Percentiles rank a stretch among this genome's conserved stretches.
Evolutionary conservation across 2,329 filamentous ascomycete genomes (phyloP).

Genomic region (Dryadomyces quercivorus): DNA sequence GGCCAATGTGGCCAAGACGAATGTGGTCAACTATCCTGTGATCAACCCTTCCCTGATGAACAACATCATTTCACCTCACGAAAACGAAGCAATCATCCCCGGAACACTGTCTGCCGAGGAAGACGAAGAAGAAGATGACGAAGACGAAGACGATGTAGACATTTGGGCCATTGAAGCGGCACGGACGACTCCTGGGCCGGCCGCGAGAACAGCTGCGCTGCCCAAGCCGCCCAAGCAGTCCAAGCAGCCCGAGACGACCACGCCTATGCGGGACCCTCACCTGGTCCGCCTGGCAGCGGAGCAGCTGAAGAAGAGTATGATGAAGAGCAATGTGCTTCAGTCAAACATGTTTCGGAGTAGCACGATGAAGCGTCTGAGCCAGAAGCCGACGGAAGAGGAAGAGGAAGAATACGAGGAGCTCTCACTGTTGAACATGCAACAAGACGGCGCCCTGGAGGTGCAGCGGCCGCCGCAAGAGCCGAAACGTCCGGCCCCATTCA

Average conservation of each 20-base stretch:
- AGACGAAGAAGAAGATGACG: conserved; percentile 3
- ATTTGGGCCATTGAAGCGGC: conserved; percentile 47
- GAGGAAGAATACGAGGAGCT: conserved; percentile 30
- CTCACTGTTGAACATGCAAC: conserved; percentile 26
- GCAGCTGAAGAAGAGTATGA: neutral
- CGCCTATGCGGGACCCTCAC: neutral
- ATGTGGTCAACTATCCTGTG: no score
- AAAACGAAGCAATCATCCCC: no score
- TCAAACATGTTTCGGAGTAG: neutral
- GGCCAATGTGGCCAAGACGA: no score
- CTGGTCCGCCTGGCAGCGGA: neutral
- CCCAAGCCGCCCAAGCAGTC: neutral
- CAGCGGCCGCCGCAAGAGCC: neutral
- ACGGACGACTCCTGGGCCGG: conserved; percentile 27
- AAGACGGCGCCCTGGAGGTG: neutral
- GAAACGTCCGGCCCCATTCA: neutral
- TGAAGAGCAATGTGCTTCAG: neutral
- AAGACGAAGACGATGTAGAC: conserved; percentile 32
- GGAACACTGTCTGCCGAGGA: no score
- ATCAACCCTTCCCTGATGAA: no score
- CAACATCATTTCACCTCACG: no score
- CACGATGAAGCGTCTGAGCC: neutral
- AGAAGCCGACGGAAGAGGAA: neutral
- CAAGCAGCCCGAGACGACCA: neutral
- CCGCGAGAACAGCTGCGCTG: conserved; percentile 5